phyloP scores from a whole-genome alignment of 768 basidiomycete species.

The Russula brevipes region DNA sequence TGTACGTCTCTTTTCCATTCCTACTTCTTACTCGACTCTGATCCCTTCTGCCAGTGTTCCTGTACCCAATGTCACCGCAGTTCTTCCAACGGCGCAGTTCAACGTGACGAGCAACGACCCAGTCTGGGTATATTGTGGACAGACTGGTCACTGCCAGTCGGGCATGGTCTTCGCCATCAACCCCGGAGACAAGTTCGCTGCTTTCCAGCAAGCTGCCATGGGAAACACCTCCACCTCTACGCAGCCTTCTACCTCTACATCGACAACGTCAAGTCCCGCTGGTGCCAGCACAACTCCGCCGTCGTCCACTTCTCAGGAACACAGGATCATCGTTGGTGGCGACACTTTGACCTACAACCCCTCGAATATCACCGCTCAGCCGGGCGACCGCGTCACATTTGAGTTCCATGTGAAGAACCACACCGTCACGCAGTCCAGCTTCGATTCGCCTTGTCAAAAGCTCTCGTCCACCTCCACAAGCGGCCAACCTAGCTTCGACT shows the following conservation, averaged over 20 bases:
- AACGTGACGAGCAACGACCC: slow-evolving; percentile 41
- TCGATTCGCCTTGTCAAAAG: slow-evolving; percentile 34
- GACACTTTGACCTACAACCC: slow-evolving; percentile 31
- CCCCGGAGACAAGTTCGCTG: slow-evolving; percentile 47
- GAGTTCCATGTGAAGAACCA: slow-evolving; percentile 40
- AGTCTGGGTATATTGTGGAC: slow-evolving; percentile 56
- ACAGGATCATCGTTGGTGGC: slow-evolving; percentile 32
- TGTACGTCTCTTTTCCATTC: slow-evolving; percentile 37
- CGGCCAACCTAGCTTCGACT: too few species aligned
- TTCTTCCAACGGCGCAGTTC: slow-evolving; percentile 44
- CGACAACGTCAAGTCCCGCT: slow-evolving; percentile 33
- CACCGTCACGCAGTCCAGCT: slow-evolving; percentile 36
- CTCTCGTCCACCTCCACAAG: slow-evolving; percentile 42
- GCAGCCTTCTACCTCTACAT: slow-evolving; percentile 25
- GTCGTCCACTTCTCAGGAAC: slow-evolving; percentile 30
- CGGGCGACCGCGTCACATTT: slow-evolving; percentile 40
- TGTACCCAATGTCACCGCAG: slow-evolving; percentile 40
- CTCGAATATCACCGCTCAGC: slow-evolving; percentile 33
- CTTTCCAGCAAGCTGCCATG: slow-evolving; percentile 52
- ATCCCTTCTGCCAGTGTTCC: slow-evolving; percentile 40
- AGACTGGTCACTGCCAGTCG: slow-evolving; percentile 48
- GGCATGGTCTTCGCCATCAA: slow-evolving; percentile 70
- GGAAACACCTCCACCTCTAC: slow-evolving; percentile 27
- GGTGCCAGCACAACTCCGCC: slow-evolving; percentile 26
- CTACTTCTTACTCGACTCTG: slow-evolving; percentile 10